Base-by-base conservation (phyloP, 2,329 filamentous ascomycete genomes). In the Conoideocrella luteorostrata region DNA sequence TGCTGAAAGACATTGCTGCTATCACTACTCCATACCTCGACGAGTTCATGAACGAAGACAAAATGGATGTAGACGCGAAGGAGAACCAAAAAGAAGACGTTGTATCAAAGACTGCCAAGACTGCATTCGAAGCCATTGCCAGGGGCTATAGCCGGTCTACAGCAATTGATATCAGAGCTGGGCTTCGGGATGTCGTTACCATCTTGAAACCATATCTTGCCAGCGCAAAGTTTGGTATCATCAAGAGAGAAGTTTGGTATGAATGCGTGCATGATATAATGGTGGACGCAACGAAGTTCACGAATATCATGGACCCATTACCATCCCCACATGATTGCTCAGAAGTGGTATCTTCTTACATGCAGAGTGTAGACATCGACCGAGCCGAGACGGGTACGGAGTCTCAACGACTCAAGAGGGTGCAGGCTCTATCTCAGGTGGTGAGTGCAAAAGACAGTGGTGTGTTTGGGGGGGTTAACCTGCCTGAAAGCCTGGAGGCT, bases 41-140 rank as follows among this genome's bases (percentile, higher is more conserved):
- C 34, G 75, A 80, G 22, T 53, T 76, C 4, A 64, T 51, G 11
- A 72, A 74, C 24, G 77, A 78, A 36, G 78, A 84, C 49, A 72
- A 72, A 44, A 88, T 88, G 84, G 84, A 88, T 15, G 66, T 86
- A 18, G 82, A 85, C 56, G 71, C 70, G 17, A 51, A 45, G 26
- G 80, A 81, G 34, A 30, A 15, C 54, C 66, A 67, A 7, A 70
- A 71, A 46, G 69, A 72, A 28, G 64, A 72, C 29, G 49, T 67
- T 1, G 59, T 63, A 7, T 64, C 63, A 9, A 65, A 65, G 47
- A 72, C 73, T 5, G 67, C 68, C 1, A 68, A 67, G 29, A 71
- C 68, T n/a, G 75, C 69, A 0, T 51, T 80, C 3, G 72, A 77
- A 51, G 73, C 71, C 0, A 56, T 75, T 2, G 67, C 71, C 10